Evolutionary conservation across 495 filamentous ascomycete genomes (phyloP), one percentile per base, ranked within the genome.

Genomic region (Glonium stellatum): DNA sequence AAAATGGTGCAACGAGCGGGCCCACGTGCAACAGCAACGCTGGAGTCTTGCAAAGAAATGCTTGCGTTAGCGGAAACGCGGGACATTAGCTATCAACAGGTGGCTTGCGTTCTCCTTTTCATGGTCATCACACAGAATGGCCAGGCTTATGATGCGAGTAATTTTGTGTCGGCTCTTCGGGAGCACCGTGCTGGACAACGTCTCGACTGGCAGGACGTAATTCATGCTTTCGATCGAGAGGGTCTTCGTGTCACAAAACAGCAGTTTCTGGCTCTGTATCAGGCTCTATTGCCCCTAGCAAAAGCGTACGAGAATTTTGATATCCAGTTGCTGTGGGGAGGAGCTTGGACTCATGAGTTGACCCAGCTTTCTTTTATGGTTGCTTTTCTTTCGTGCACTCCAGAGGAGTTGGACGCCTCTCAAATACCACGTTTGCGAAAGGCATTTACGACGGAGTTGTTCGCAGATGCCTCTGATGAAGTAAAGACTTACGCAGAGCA

Each of bases 351-450:
- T 50, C 79, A 95, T 55, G 81, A 84, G 19, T 82, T 90, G 48
- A 88, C 95, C 0, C 95, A 97, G 59, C 80, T 97, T 54, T 93
- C 89, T 13, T 95, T 99, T 68, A 77, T 97, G 41, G 85, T 84
- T 58, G 89, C 90, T 8, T 97, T 88, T 68, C 76, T 88, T 0
- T 84, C 84, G 1, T 75, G 87, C 49, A 77, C 76, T 50, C 80
- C 84, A 2, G 84, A 89, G 10, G 82, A 90, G 53, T 77, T 95
- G 11, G 91, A 97, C 72, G 85, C 85, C 4, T 86, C 84, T 19
- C 85, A 86, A 47, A 92, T 96, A 52, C 90, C 89, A 4, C 82
- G 86, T 23, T 79, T 97, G 21, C 83, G 89, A 54, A 79, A 80
- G 36, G 86, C 90, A 1, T 96, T 95, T 71, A 83, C 84, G 15